These are phyloP conservation scores for Komagataella kurtzmanii DNA, from an alignment of 805 yeast species.

Conservation along the genomic window DNA sequence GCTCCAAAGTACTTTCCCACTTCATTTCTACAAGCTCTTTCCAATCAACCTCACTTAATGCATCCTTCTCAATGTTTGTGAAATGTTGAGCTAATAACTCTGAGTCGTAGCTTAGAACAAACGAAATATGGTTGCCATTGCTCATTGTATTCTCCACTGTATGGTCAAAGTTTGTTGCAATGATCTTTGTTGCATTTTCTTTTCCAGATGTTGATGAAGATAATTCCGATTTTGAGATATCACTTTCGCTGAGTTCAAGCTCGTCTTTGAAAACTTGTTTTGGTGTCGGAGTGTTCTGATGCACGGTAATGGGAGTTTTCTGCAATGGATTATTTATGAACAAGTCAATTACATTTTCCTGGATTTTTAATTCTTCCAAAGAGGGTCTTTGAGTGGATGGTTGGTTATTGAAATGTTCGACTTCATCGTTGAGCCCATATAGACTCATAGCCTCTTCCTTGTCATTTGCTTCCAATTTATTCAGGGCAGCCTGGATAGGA, in stretches of 20 bases:
- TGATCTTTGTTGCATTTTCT: background rate
- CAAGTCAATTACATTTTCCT: constrained; percentile 19
- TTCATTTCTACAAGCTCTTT: constrained; percentile 66
- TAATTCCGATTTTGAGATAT: background rate
- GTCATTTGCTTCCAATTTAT: constrained; percentile 41
- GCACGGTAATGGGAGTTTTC: background rate
- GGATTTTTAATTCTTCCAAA: constrained; percentile 17
- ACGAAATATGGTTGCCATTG: constrained; percentile 59
- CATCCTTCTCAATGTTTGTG: constrained; percentile 78
- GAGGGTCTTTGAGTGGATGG: constrained; percentile 2
- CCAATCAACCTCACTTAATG: constrained; percentile 83
- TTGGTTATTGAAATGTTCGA: background rate
- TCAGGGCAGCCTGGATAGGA: constrained; percentile 63
- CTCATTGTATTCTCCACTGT: constrained; percentile 27
- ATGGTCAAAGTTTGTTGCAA: background rate
- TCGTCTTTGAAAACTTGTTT: background rate
- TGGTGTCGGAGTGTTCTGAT: background rate
- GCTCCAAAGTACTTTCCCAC: constrained; percentile 55
- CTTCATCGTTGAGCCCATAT: constrained; percentile 16
- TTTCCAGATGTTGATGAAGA: background rate
- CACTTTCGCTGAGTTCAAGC: background rate
- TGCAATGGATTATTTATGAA: constrained; percentile 9
- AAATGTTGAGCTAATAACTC: constrained; percentile 62
- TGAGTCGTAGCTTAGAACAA: constrained; percentile 63
- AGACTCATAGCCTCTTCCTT: constrained; percentile 5